These are phyloP conservation scores for Trichoderma sp. DNA, from an alignment of 2,329 filamentous ascomycete genomes.

Conservation along the genomic window DNA sequence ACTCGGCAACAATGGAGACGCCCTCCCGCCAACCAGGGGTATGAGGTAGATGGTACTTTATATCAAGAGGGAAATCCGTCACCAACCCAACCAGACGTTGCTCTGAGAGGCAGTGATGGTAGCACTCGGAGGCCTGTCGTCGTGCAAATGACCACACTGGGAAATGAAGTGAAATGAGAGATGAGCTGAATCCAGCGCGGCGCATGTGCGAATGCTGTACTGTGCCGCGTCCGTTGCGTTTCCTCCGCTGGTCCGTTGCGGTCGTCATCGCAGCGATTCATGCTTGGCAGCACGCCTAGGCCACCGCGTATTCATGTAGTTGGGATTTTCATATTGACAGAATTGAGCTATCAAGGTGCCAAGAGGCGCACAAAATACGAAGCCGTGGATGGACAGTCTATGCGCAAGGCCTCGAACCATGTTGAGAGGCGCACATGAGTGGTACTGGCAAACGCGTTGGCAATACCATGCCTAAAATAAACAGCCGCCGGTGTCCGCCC, in stretches of 20 bases:
- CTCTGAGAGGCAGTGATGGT: background rate
- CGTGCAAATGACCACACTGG: background rate
- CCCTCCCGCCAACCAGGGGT: background rate
- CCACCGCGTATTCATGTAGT: background rate
- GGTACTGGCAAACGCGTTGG: background rate
- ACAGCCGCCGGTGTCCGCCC: background rate
- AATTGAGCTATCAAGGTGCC: background rate
- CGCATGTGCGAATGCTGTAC: background rate
- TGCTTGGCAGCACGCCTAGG: background rate
- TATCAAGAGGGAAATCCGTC: background rate
- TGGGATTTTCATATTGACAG: background rate
- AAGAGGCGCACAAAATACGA: background rate
- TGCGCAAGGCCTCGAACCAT: background rate
- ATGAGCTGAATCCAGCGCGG: background rate
- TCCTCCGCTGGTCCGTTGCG: background rate
- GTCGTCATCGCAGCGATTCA: background rate
- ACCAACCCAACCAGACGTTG: conserved; percentile 3
- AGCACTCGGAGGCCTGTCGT: background rate
- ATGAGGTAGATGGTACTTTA: background rate
- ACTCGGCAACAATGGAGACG: conserved; percentile 14
- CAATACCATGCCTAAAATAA: background rate
- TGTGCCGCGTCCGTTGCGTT: background rate
- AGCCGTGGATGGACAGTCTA: background rate
- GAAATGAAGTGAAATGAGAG: background rate
- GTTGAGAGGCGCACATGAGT: background rate